Conservation (phyloP, 164 flowering plant species). For the Malania oleifera region DNA sequence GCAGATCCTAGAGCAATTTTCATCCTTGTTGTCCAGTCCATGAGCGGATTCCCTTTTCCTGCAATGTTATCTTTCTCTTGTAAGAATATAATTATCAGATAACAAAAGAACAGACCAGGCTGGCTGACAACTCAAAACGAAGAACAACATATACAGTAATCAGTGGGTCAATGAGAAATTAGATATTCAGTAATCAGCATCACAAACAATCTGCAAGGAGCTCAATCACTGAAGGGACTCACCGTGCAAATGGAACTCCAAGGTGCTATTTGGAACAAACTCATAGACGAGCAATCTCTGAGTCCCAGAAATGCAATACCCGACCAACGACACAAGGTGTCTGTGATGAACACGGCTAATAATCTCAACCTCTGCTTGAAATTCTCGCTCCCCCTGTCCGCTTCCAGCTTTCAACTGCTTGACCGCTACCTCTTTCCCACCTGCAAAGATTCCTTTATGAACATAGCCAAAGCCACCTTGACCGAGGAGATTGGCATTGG, state of each 20-base stretch:
- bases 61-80: conserved; percentile 3
- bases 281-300: conserved; percentile 44
- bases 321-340: conserved; percentile 40
- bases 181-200: too few relatives aligned
- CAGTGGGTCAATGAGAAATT: too few relatives aligned
- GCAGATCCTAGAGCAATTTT: conserved; percentile 54
- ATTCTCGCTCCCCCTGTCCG: conserved; percentile 49
- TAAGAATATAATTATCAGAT: background rate
- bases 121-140: too few relatives aligned
- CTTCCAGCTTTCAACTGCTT: conserved; percentile 45
- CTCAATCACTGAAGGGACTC: conserved; percentile 3
- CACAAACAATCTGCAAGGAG: too few relatives aligned
- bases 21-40: conserved; percentile 47
- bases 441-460: conserved; percentile 31
- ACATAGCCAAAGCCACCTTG: conserved; percentile 51
- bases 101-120: background rate
- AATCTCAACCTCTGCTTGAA: conserved; percentile 37
- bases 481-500: conserved; percentile 33
- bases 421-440: conserved; percentile 39
- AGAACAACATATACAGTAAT: too few relatives aligned
- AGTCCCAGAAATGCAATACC: conserved; percentile 33
- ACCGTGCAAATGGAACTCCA: conserved; percentile 46
- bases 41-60: conserved; percentile 36
- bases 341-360: conserved; percentile 39
- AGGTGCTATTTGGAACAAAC: conserved; percentile 33